A percentile compares a stretch with the other conserved stretches of the same genome.
These are phyloP conservation scores for Sistotremastrum niveocremeum DNA, from an alignment of 768 basidiomycete genomes.

Conservation along the genomic window DNA sequence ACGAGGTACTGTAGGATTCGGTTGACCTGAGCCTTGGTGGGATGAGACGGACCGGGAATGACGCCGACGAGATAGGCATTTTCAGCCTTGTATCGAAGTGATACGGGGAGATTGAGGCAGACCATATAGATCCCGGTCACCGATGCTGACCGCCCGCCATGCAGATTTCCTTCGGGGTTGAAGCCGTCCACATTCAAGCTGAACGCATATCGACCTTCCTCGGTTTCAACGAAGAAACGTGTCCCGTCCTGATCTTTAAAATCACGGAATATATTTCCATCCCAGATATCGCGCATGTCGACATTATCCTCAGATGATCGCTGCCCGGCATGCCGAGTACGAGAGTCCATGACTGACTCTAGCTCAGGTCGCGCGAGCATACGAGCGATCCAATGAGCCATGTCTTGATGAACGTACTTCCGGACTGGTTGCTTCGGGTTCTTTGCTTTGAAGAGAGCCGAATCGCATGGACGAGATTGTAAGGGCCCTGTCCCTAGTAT, in stretches of 20 bases:
- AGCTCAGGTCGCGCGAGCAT: too few relatives aligned
- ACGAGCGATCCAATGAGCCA: too few relatives aligned
- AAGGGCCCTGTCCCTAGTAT: too few relatives aligned
- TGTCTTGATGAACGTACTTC: too few relatives aligned
- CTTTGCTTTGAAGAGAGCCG: too few relatives aligned
- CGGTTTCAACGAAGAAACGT: slow-evolving; percentile 10
- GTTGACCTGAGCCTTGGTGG: slow-evolving; percentile 10
- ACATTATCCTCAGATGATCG: too few relatives aligned
- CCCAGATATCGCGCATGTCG: slow-evolving; percentile 21
- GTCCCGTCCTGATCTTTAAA: slow-evolving; percentile 16
- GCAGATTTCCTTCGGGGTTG: slow-evolving; percentile 18
- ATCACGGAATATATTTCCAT: slow-evolving; percentile 11
- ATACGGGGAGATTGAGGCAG: slow-evolving; percentile 23
- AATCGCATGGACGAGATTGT: too few relatives aligned
- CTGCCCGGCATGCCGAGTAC: too few relatives aligned
- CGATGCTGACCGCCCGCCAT: slow-evolving; percentile 15
- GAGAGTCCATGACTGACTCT: too few relatives aligned
- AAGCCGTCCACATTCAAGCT: slow-evolving; percentile 22
- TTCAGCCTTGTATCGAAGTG: slow-evolving; percentile 16
- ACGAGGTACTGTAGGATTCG: slow-evolving; percentile 14
- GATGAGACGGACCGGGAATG: slow-evolving; percentile 24
- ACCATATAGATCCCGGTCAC: slow-evolving; percentile 20
- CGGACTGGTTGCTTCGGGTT: too few relatives aligned
- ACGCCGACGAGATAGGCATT: slow-evolving; percentile 23
- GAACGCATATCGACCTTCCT: slow-evolving; percentile 19